Conservation (phyloP, 768 basidiomycete species). For the Phallus indusiatus region DNA sequence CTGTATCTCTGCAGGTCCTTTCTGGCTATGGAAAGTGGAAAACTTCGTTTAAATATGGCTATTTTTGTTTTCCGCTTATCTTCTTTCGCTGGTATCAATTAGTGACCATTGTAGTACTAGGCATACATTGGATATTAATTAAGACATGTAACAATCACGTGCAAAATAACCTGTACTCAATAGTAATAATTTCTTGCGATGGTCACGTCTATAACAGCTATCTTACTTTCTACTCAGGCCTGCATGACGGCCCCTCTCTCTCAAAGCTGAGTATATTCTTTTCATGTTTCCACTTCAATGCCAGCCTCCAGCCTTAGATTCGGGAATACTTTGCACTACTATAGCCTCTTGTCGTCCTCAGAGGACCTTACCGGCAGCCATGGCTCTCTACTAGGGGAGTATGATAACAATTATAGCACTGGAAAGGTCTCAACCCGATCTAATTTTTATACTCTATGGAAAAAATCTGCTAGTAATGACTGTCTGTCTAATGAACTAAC, state of each 20-base stretch:
- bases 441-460: not conserved
- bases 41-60: not conserved
- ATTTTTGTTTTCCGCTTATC: not conserved
- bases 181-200: no score
- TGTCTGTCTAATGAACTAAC: not conserved
- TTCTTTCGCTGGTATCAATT: not conserved
- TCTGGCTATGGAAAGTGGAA: slow-evolving; percentile 54
- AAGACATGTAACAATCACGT: not conserved
- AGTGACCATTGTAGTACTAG: not conserved
- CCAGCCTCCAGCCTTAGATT: no score
- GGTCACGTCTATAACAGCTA: no score
- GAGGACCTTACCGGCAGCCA: not conserved
- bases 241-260: no score
- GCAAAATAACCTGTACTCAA: not conserved
- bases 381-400: no score
- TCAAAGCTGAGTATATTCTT: no score
- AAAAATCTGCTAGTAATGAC: not conserved
- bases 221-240: no score
- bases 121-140: not conserved
- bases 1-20: slow-evolving; percentile 39
- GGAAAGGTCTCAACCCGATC: not conserved
- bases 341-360: not conserved
- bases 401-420: no score
- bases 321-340: no score
- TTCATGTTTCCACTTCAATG: no score